Percentiles rank a stretch among this genome's conserved stretches.
Evolutionary conservation across 2,329 filamentous ascomycete species (phyloP).

Genomic region (Fusarium nodosum): DNA sequence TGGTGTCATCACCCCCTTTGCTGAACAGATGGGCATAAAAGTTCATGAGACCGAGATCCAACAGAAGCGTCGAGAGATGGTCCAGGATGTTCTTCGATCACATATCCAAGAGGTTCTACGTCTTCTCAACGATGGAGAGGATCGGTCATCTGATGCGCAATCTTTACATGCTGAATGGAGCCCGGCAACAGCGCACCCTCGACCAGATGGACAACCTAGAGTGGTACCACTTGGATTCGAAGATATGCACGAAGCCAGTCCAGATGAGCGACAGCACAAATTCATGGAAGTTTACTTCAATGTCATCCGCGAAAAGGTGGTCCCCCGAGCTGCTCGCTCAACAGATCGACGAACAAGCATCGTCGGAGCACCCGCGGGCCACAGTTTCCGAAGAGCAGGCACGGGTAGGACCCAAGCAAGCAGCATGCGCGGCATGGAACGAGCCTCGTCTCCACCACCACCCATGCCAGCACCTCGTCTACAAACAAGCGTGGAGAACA

Average conservation of each 20-base stretch:
- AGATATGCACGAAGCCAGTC: slow-evolving; percentile 61
- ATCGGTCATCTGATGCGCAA: slow-evolving; percentile 47
- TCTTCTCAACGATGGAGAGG: slow-evolving; percentile 60
- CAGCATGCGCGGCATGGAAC: slow-evolving; percentile 35
- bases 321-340: slow-evolving; percentile 52
- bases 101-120: slow-evolving; percentile 64
- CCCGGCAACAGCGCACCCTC: slow-evolving; percentile 26
- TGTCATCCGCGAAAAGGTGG: slow-evolving; percentile 58
- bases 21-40: slow-evolving; percentile 12
- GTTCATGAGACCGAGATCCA: slow-evolving; percentile 41
- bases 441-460: slow-evolving; percentile 20
- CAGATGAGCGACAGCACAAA: slow-evolving; percentile 63
- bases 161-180: slow-evolving; percentile 42
- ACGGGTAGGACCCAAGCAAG: slow-evolving; percentile 47
- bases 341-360: slow-evolving; percentile 48
- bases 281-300: slow-evolving; percentile 69
- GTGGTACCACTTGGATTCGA: slow-evolving; percentile 54
- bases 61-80: slow-evolving; percentile 52
- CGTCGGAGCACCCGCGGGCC: slow-evolving; percentile 42
- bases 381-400: slow-evolving; percentile 40
- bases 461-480: slow-evolving; percentile 23
- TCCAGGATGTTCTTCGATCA: slow-evolving; percentile 62
- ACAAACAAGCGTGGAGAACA: slow-evolving; percentile 28
- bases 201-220: slow-evolving; percentile 27
- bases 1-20: slow-evolving; percentile 19